Evolutionary conservation across 179 eudicot genomes (phyloP), one percentile per base, ranked within the genome.

Genomic region (Heliamphora ciliata): DNA sequence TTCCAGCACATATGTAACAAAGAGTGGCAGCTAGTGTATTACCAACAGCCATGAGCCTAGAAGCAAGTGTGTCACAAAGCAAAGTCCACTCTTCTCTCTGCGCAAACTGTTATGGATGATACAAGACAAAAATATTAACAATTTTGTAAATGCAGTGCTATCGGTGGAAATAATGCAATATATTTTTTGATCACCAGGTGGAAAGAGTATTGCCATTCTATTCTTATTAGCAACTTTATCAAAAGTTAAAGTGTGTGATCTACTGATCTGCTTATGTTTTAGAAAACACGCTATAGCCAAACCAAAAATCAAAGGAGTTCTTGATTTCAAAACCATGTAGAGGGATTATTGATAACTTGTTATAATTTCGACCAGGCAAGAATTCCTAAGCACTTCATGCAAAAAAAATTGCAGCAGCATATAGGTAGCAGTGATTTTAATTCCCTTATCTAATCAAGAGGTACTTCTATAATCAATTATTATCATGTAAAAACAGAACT

Each of bases 1-100:
- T 97, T 79, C 97, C 98, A 86, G 99, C 95, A 87, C 99, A 97
- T 60, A 97, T 94, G 83, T 91, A 97, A 82, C 98, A 97, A 8
- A 93, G 91, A 48, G 97, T 97, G 56, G 99, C 97, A 82, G 97
- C 95, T 85, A 95, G 85, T 74, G 92, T 92, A 84, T 94, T 88
- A 56, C 97, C 97, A 80, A 88, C 90, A 84, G 85, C 87, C 88
- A 89, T 79, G 56, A 97, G 90, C 83, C 92, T 97, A 70, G 97
- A 90, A 81, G 97, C 97, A 82, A 94, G 98, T 52, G 92, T 82
- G 74, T 93, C 98, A 76, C 98, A 94, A 8, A 97, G 93, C 56
- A 83, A 64, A 55, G 97, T 91, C 99, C 99, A 97, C 83, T 97
- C 95, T 68, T 97, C 99, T 86, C 88, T 80, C 82, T 90, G 91